Evolutionary conservation across 768 basidiomycete species (phyloP).

Genomic region (Pleurotus djamor): DNA sequence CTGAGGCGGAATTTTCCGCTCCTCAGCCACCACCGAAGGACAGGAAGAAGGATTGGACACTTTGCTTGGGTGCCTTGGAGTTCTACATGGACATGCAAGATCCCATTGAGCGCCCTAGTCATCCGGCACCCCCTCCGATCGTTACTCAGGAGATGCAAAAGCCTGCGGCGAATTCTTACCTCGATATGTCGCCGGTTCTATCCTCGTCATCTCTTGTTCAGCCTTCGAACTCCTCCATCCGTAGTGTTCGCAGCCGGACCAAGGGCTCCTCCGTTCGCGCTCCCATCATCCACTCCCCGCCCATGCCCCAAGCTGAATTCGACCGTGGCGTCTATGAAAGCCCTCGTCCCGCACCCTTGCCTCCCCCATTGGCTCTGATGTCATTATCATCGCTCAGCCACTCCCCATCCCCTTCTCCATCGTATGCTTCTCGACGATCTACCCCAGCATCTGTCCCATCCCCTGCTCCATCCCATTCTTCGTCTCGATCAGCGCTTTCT

Average conservation of each 20-base stretch:
- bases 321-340: background rate
- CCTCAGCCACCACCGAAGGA: background rate
- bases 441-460: background rate
- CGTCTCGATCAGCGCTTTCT: background rate
- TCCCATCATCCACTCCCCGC: background rate
- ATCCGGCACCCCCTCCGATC: background rate
- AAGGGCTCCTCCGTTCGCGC: background rate
- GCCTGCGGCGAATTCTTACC: background rate
- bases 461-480: background rate
- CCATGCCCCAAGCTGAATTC: conserved; percentile 1
- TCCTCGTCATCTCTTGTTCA: background rate
- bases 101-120: background rate
- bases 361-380: background rate
- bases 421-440: background rate
- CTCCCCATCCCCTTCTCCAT: background rate
- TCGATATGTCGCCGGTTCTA: background rate
- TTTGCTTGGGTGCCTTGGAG: background rate
- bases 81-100: conserved; percentile 5
- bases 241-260: background rate
- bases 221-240: background rate
- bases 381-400: background rate
- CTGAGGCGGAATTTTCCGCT: background rate
- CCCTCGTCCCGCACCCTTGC: background rate
- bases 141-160: background rate
- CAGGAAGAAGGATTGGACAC: background rate